These are phyloP conservation scores for Chloromonas sp. DNA, from an alignment of 163 green algal genomes.

Conservation along the genomic window DNA sequence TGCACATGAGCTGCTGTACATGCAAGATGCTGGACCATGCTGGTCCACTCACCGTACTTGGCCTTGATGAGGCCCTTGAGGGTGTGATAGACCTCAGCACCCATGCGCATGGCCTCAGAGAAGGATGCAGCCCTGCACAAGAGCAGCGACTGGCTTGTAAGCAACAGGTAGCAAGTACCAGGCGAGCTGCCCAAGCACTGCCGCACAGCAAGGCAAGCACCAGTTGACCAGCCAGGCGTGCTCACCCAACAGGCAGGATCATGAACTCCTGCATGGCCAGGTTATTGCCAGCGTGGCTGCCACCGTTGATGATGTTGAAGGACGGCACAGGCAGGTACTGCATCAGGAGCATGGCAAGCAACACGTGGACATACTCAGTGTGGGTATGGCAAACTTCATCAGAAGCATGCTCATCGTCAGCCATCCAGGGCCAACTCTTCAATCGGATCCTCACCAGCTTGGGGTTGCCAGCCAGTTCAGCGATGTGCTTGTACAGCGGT, in stretches of 20 bases:
- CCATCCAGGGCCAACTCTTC: neutral
- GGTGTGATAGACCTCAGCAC: constrained; percentile 96
- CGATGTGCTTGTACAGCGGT: constrained; percentile 96
- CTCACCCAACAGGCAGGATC: constrained; percentile 91
- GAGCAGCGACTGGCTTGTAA: neutral
- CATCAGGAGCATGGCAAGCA: neutral
- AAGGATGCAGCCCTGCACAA: constrained; percentile 71
- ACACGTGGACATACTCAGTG: neutral
- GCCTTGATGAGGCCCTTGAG: constrained; percentile 98
- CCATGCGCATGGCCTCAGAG: constrained; percentile 93
- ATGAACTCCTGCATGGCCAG: constrained; percentile 99
- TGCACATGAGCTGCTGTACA: neutral
- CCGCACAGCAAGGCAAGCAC: neutral
- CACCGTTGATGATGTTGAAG: constrained; percentile 99
- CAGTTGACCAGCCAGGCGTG: neutral
- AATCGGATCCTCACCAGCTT: constrained; percentile 65
- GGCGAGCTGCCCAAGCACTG: neutral
- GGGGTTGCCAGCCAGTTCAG: constrained; percentile 91
- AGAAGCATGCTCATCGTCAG: neutral
- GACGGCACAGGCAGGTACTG: constrained; percentile 90
- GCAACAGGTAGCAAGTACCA: neutral
- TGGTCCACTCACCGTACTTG: constrained; percentile 82
- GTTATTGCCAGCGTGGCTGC: constrained; percentile 95
- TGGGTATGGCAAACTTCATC: neutral
- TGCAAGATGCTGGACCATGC: neutral